These are phyloP conservation scores for Biscutella laevigata DNA, from an alignment of 441 rosid species.

Conservation along the genomic window DNA sequence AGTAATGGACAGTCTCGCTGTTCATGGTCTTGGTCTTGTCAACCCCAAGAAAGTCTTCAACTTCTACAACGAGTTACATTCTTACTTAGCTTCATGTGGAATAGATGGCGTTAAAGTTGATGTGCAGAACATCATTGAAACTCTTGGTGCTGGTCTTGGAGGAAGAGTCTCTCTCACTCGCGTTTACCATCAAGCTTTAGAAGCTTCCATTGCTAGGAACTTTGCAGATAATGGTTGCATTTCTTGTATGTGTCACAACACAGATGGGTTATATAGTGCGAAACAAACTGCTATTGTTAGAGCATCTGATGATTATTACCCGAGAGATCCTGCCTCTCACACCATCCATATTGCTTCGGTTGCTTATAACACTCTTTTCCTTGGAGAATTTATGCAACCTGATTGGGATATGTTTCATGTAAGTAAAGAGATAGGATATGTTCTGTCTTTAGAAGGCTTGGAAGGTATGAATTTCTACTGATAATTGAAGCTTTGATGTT, in stretches of 20 bases:
- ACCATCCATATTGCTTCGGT: slow-evolving; percentile 89
- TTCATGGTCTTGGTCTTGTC: slow-evolving; percentile 82
- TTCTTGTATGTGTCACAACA: slow-evolving; percentile 91
- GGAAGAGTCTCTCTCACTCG: slow-evolving; percentile 87
- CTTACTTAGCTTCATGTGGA: slow-evolving; percentile 83
- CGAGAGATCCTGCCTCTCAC: slow-evolving; percentile 87
- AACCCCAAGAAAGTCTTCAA: slow-evolving; percentile 73
- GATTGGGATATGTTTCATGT: slow-evolving; percentile 99
- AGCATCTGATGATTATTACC: slow-evolving; percentile 86
- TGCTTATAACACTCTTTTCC: slow-evolving; percentile 76
- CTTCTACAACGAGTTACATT: slow-evolving; percentile 89
- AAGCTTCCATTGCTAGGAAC: slow-evolving; percentile 71
- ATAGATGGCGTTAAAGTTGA: slow-evolving; percentile 91
- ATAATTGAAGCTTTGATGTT: slow-evolving; percentile 15
- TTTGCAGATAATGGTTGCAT: slow-evolving; percentile 82
- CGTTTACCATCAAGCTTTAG: slow-evolving; percentile 70
- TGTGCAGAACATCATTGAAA: slow-evolving; percentile 85
- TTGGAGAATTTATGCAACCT: slow-evolving; percentile 92
- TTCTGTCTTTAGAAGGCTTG: background rate
- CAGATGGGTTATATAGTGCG: slow-evolving; percentile 70
- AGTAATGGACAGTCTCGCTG: slow-evolving; percentile 78
- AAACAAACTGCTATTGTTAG: slow-evolving; percentile 80
- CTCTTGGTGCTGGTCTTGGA: slow-evolving; percentile 85
- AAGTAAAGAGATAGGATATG: slow-evolving; percentile 31
- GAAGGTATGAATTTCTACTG: background rate